Percentiles rank a stretch among this genome's conserved stretches.
phyloP scores from a whole-genome alignment of 768 basidiomycete genomes.

The Daedaleopsis sinensis region DNA sequence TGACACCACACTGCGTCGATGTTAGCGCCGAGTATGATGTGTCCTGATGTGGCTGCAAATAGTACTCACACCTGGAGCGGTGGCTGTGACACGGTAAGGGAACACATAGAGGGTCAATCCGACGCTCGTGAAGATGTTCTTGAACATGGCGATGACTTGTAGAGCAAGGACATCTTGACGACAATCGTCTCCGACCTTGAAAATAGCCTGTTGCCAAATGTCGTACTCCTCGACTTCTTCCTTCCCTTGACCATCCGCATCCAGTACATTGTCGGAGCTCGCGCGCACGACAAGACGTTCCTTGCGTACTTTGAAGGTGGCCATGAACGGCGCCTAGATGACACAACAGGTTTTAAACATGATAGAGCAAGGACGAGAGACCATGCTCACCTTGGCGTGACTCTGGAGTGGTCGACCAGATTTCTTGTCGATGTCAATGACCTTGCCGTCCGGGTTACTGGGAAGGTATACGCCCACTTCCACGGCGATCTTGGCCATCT shows the following conservation, averaged over 20 bases:
- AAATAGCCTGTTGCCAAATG: slow-evolving; percentile 97
- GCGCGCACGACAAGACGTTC: slow-evolving; percentile 67
- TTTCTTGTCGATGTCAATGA: slow-evolving; percentile 97
- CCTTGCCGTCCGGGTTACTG: slow-evolving; percentile 94
- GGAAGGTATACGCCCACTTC: slow-evolving; percentile 97
- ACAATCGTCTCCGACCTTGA: slow-evolving; percentile 99
- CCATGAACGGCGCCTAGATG: slow-evolving; percentile 96
- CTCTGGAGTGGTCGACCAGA: slow-evolving; percentile 96
- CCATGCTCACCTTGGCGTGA: slow-evolving; percentile 81
- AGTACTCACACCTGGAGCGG: slow-evolving; percentile 85
- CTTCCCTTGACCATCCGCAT: slow-evolving; percentile 57
- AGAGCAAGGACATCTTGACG: slow-evolving; percentile 97
- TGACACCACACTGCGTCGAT: slow-evolving; percentile 82
- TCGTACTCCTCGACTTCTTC: slow-evolving; percentile 68
- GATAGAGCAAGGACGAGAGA: slow-evolving; percentile 1
- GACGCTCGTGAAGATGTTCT: slow-evolving; percentile 90
- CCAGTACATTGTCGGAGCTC: slow-evolving; percentile 75
- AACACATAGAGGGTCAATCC: slow-evolving; percentile 91
- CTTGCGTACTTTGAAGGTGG: slow-evolving; percentile 97
- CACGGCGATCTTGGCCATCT: slow-evolving; percentile 95
- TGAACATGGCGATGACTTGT: slow-evolving; percentile 99
- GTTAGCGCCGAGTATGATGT: slow-evolving; percentile 8
- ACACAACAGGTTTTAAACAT: no score
- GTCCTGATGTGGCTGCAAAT: no score
- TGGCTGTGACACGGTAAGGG: slow-evolving; percentile 97